Percentiles rank a stretch among this genome's conserved stretches.
phyloP scores from a whole-genome alignment of 176 grass and related monocot genomes.

The Otatea glauca region DNA sequence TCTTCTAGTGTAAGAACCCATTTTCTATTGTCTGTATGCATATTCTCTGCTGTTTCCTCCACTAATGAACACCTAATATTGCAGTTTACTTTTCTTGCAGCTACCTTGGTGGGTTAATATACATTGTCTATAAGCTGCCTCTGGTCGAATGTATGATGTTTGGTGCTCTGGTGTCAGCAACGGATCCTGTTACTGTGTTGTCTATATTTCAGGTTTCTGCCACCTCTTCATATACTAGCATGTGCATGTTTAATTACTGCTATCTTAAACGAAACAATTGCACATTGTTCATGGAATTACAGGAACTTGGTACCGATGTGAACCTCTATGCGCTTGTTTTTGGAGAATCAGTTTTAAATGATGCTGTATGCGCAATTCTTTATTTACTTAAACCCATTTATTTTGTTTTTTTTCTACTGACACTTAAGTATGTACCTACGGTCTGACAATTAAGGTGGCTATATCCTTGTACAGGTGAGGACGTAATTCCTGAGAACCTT shows the following conservation, averaged over 20 bases:
- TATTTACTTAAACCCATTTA: constrained; percentile 5
- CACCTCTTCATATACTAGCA: too few relatives aligned
- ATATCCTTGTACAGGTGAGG: constrained; percentile 94
- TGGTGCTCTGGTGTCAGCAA: constrained; percentile 95
- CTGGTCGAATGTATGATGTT: constrained; percentile 97
- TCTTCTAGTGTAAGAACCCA: constrained; percentile 74
- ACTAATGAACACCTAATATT: constrained; percentile 15
- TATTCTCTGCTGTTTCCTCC: too few relatives aligned
- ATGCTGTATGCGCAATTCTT: constrained; percentile 66
- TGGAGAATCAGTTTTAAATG: constrained; percentile 94
- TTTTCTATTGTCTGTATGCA: too few relatives aligned
- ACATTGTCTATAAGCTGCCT: constrained; percentile 79
- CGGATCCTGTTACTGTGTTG: constrained; percentile 93
- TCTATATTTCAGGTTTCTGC: constrained; percentile 93
- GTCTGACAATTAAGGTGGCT: constrained; percentile 71
- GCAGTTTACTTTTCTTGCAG: constrained; percentile 19
- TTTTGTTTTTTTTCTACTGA: constrained; percentile 38
- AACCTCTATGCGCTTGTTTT: constrained; percentile 97
- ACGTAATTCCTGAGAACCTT: not conserved
- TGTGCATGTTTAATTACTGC: constrained; percentile 25
- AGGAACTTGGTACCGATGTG: constrained; percentile 92
- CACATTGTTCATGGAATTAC: constrained; percentile 34
- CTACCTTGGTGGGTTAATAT: constrained; percentile 79
- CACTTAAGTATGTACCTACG: constrained; percentile 38
- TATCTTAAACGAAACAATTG: not conserved